Conservation (phyloP, 148 eudicot species). For the Camellia sinensis region DNA sequence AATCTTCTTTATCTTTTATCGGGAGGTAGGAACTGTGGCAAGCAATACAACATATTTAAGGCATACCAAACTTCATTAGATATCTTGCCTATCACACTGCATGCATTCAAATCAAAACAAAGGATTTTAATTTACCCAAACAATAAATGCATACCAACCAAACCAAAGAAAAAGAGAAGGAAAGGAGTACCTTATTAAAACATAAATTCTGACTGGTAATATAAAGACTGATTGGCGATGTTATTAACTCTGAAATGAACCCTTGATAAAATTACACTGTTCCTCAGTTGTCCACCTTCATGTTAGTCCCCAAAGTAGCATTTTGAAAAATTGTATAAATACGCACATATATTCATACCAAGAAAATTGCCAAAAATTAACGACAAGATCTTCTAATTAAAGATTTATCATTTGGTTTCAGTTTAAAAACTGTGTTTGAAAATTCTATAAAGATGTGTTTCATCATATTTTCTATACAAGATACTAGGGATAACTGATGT, state of each 20-base stretch:
- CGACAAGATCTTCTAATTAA: neutral
- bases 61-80: neutral
- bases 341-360: too few species aligned
- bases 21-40: neutral
- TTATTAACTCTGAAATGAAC: neutral
- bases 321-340: neutral
- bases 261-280: neutral
- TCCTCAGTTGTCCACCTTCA: neutral
- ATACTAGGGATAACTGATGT: too few species aligned
- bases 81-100: neutral
- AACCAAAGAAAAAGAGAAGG: neutral
- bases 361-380: neutral
- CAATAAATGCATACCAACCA: slow-evolving; percentile 10
- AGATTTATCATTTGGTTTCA: neutral
- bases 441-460: too few species aligned
- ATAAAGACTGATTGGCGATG: neutral
- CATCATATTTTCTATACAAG: too few species aligned
- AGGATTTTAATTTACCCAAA: neutral
- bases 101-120: neutral
- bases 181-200: slow-evolving; percentile 3
- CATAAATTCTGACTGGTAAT: neutral
- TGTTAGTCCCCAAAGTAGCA: neutral
- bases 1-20: too few species aligned
- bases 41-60: neutral
- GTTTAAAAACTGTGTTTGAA: too few species aligned